These are phyloP conservation scores for Claviceps lovelessii DNA, from an alignment of 2,329 filamentous ascomycete species.

Conservation along the genomic window DNA sequence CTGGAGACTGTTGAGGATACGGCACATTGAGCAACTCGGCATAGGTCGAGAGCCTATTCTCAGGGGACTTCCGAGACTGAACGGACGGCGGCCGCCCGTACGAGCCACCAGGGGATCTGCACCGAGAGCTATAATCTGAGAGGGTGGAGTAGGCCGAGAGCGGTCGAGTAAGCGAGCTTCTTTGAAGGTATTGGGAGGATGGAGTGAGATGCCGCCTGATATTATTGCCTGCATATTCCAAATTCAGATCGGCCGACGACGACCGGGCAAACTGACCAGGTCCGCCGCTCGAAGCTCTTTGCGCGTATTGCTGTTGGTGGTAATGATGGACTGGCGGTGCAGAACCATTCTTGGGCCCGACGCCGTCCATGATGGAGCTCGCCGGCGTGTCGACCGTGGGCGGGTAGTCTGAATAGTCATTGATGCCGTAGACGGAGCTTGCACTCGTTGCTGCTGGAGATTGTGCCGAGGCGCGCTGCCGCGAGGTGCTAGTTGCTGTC, in stretches of 20 bases:
- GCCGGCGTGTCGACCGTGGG: conserved; percentile 32
- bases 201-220: conserved; percentile 51
- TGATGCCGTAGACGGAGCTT: conserved; percentile 38
- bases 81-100: conserved; percentile 33
- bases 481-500: conserved; percentile 32
- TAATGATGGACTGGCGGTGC: conserved; percentile 50
- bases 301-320: conserved; percentile 28
- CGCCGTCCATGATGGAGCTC: conserved; percentile 35
- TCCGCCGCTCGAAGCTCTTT: conserved; percentile 28
- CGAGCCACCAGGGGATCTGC: conserved; percentile 38
- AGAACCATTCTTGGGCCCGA: conserved; percentile 24
- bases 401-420: conserved; percentile 31
- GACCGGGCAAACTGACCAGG: conserved; percentile 18
- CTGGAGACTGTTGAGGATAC: conserved; percentile 62
- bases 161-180: conserved; percentile 52
- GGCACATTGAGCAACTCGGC: conserved; percentile 51
- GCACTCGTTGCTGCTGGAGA: conserved; percentile 42
- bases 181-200: conserved; percentile 36
- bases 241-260: conserved; percentile 33
- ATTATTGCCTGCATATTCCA: conserved; percentile 32
- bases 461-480: conserved; percentile 32
- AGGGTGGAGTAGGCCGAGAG: conserved; percentile 61
- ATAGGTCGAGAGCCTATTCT: conserved; percentile 38
- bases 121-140: conserved; percentile 52
- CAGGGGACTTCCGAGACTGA: conserved; percentile 41